Percentiles rank a stretch among this genome's conserved stretches.
These are phyloP conservation scores for Pleurotus ostreatus DNA, from an alignment of 768 basidiomycete species.

Conservation along the genomic window DNA sequence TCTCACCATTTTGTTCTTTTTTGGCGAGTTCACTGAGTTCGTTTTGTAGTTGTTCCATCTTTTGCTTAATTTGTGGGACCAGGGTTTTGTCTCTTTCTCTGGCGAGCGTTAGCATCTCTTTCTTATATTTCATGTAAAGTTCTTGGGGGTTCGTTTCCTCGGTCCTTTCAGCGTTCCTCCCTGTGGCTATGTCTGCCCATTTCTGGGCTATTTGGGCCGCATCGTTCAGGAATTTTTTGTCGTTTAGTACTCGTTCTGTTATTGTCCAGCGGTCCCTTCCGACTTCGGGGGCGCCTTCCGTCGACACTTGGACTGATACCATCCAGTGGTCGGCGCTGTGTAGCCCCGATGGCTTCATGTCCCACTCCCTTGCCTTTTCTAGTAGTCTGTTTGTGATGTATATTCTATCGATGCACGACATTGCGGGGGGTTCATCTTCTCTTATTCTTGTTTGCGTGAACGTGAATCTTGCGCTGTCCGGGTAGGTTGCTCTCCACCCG, in stretches of 20 bases:
- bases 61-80: too few species aligned
- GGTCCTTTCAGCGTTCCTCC: background rate
- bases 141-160: background rate
- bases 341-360: slow-evolving; percentile 16
- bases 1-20: too few species aligned
- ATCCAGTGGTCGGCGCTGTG: slow-evolving; percentile 26
- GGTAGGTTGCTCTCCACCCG: slow-evolving; percentile 28
- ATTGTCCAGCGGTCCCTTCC: slow-evolving; percentile 30
- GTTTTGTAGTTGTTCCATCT: too few species aligned
- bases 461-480: slow-evolving; percentile 19
- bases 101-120: too few species aligned
- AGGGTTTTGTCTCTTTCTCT: too few species aligned
- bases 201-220: slow-evolving; percentile 4
- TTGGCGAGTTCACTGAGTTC: too few species aligned
- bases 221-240: slow-evolving; percentile 13
- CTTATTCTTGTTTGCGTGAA: slow-evolving; percentile 14
- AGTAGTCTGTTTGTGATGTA: slow-evolving; percentile 18
- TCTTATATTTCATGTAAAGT: too few species aligned
- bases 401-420: slow-evolving; percentile 31
- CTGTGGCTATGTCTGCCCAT: background rate
- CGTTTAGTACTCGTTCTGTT: slow-evolving; percentile 15
- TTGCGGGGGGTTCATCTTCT: slow-evolving; percentile 9
- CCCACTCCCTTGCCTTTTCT: slow-evolving; percentile 19
- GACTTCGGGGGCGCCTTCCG: slow-evolving; percentile 18
- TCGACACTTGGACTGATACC: slow-evolving; percentile 18